Evolutionary conservation across 2,329 filamentous ascomycete genomes (phyloP).

Genomic region (Pseudogymnoascus sp.): DNA sequence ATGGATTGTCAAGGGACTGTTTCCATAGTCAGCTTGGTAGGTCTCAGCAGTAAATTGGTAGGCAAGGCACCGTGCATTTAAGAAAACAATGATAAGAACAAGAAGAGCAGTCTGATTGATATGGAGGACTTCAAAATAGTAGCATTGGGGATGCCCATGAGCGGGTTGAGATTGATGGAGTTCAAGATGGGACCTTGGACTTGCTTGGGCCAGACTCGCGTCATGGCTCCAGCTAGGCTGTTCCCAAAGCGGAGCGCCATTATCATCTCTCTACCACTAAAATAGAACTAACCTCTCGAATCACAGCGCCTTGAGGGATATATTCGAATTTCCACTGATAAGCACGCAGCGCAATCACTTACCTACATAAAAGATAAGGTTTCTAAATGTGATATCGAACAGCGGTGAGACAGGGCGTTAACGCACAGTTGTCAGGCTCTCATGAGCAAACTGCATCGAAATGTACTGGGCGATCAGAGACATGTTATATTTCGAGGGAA

Average conservation of each 20-base stretch:
- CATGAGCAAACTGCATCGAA: background rate
- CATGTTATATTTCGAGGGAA: background rate
- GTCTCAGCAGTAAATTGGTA: background rate
- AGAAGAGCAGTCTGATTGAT: background rate
- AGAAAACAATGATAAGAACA: background rate
- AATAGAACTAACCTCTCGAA: background rate
- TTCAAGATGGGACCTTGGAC: slow-evolving; percentile 4
- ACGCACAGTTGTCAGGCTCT: background rate
- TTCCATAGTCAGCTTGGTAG: background rate
- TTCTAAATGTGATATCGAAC: background rate
- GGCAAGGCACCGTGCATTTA: slow-evolving; percentile 5
- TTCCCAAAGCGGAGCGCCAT: slow-evolving; percentile 6
- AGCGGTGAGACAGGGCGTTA: background rate
- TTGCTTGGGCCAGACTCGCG: slow-evolving; percentile 4
- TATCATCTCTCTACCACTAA: background rate
- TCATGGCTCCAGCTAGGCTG: slow-evolving; percentile 3
- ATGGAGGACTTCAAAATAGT: background rate
- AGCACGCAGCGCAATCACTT: background rate
- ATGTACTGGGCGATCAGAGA: background rate
- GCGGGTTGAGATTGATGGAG: background rate
- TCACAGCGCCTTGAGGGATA: slow-evolving; percentile 3
- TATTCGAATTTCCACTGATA: background rate
- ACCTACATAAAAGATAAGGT: slow-evolving; percentile 2
- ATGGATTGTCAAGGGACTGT: background rate
- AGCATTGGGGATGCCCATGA: background rate